Percentiles rank a stretch among this genome's conserved stretches.
These are phyloP conservation scores for Vishniacozyma victoriae DNA, from an alignment of 768 basidiomycete species.

Conservation along the genomic window DNA sequence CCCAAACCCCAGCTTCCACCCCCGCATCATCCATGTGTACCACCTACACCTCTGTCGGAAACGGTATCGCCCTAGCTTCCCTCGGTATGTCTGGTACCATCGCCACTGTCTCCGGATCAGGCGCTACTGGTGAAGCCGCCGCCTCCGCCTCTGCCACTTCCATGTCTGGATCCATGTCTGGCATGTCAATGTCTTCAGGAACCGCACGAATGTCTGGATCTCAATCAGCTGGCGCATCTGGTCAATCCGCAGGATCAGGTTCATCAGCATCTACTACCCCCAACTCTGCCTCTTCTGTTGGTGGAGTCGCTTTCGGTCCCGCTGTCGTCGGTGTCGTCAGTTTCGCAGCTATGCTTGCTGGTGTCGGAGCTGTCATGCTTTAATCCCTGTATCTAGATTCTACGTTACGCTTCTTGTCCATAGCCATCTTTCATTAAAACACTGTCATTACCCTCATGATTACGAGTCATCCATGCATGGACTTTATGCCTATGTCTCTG, in stretches of 20 bases:
- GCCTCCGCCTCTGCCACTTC: conserved; percentile 31
- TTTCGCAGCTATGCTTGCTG: conserved; percentile 23
- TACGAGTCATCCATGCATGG: no score
- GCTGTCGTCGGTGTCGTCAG: conserved; percentile 18
- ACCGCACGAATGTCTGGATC: conserved; percentile 10
- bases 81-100: conserved; percentile 19
- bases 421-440: no score
- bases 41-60: conserved; percentile 44
- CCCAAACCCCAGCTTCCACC: conserved; percentile 38
- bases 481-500: no score
- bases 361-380: conserved; percentile 33
- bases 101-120: conserved; percentile 37
- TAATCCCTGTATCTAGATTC: no score
- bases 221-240: conserved; percentile 8
- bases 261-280: conserved; percentile 10
- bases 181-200: conserved; percentile 4
- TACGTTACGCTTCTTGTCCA: no score
- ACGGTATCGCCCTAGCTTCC: conserved; percentile 19
- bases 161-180: conserved; percentile 14
- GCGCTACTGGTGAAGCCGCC: conserved; percentile 56
- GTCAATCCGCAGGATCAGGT: conserved; percentile 7
- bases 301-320: conserved; percentile 21
- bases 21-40: conserved; percentile 49
- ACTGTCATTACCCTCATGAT: no score
- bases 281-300: conserved; percentile 14